These are phyloP conservation scores for Nitzschia putrida DNA, from an alignment of 108 stramenopile genomes.

Conservation along the genomic window DNA sequence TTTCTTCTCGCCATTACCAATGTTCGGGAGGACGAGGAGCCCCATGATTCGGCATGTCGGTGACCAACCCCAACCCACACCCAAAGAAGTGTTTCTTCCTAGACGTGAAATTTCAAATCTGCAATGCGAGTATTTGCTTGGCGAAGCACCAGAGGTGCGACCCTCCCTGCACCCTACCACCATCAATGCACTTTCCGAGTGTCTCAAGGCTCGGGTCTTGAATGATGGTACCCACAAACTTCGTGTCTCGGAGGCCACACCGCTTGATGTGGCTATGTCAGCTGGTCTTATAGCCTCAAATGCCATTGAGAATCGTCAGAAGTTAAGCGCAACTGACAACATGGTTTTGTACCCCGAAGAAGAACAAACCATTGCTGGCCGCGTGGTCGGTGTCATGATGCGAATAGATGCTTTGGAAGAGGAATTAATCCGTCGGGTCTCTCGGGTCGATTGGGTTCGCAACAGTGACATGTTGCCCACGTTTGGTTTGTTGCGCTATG, in stretches of 20 bases:
- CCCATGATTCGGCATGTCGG: no score
- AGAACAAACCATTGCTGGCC: conserved; percentile 70
- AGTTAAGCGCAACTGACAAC: conserved; percentile 49
- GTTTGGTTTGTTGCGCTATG: conserved; percentile 62
- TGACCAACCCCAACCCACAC: no score
- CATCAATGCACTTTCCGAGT: conserved; percentile 80
- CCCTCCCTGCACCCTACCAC: conserved; percentile 84
- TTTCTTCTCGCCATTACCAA: no score
- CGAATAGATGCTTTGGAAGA: conserved; percentile 68
- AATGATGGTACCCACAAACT: conserved; percentile 25
- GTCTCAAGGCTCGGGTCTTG: conserved; percentile 51
- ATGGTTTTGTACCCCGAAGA: conserved; percentile 52
- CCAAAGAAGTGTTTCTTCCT: no score
- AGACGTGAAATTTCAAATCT: no score
- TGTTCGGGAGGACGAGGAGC: no score
- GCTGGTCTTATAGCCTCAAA: conserved; percentile 64
- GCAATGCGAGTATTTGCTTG: no score
- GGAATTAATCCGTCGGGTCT: conserved; percentile 33
- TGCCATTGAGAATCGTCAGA: conserved; percentile 59
- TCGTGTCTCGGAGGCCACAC: conserved; percentile 27
- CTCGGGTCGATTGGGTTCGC: conserved; percentile 45
- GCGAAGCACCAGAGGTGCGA: conserved; percentile 51
- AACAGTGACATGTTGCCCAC: conserved; percentile 66
- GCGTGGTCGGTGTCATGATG: conserved; percentile 83
- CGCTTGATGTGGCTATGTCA: conserved; percentile 64